These are phyloP conservation scores for Trametes elegans DNA, from an alignment of 768 basidiomycete species.

Conservation along the genomic window DNA sequence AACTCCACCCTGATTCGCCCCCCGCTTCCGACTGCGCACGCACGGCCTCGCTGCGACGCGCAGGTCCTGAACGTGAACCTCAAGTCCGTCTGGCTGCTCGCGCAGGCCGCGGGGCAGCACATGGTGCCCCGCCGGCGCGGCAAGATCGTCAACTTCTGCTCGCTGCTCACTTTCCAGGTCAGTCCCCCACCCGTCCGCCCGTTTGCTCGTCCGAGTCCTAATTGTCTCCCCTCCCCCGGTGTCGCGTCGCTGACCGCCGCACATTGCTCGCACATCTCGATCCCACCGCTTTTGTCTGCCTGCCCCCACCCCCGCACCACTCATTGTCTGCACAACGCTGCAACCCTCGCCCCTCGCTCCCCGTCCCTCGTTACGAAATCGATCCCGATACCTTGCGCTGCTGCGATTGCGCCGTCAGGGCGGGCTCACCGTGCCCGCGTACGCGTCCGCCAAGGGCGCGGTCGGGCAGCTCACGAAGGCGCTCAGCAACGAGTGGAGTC, in stretches of 20 bases:
- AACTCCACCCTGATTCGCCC: neutral
- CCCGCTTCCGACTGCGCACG: neutral
- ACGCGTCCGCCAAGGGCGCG: slow-evolving; percentile 89
- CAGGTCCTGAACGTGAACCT: slow-evolving; percentile 87
- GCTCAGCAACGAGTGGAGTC: slow-evolving; percentile 91
- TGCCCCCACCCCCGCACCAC: too few species aligned
- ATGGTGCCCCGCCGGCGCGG: slow-evolving; percentile 76
- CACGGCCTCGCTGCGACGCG: neutral
- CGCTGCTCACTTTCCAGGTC: slow-evolving; percentile 42
- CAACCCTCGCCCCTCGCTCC: too few species aligned
- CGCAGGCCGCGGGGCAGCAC: slow-evolving; percentile 83
- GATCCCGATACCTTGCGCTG: neutral
- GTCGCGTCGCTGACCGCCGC: neutral
- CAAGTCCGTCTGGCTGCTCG: slow-evolving; percentile 82
- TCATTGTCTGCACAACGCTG: too few species aligned
- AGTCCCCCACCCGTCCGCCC: too few species aligned
- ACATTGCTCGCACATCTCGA: neutral
- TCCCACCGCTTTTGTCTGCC: neutral
- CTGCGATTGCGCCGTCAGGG: slow-evolving; percentile 41
- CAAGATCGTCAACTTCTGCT: slow-evolving; percentile 70
- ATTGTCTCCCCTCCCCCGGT: neutral
- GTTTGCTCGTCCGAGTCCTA: neutral
- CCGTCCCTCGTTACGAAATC: slow-evolving; percentile 27
- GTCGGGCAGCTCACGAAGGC: slow-evolving; percentile 85
- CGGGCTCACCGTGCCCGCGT: slow-evolving; percentile 79